Base-by-base conservation (phyloP, 1,284 basidiomycete genomes). In the Pseudozyma pruni region DNA sequence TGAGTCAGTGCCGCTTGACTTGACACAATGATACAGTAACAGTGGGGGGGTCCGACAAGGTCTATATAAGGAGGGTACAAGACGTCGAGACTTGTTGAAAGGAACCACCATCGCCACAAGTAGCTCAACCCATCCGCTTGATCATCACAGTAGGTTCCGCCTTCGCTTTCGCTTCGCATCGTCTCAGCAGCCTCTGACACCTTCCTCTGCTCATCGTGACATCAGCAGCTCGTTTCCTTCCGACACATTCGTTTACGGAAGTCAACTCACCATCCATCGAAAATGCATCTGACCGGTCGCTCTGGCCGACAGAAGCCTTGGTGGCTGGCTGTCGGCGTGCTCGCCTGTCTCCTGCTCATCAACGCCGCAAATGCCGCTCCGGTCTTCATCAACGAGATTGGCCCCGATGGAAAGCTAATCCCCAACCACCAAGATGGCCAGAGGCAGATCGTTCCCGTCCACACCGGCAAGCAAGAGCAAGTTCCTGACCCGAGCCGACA, bases 291-390 rank as follows among this genome's bases (percentile, higher is more conserved):
- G n/a, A 55, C 39, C 35, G 34, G 51, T 16, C 42, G 34, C 23
- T 14, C n/a, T 16, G n/a, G 23, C 20, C 42, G 47, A 46, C 34
- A 47, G 35, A 37, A 37, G 62, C 62, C 55, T 29, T 59, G 43
- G 51, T 66, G 62, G 62, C 51, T 66, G 31, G 14, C 50, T 14
- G 33, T 59, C 43, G 51, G 46, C 35, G 19, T 44, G 22, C 29
- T 59, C 8, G 29, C 42, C 51, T 55, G n/a, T 23, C 16, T 51
- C 22, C 20, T 51, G 16, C 22, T 66, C 27, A 47, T 49, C 44
- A 31, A 55, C 25, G 0, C 51, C 22, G 29, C 50, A 9, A 32
- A 33, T 5, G 61, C 61, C 35, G 55, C 27, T 38, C 42, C 61
- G 6, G 8, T 27, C 8, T 4, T 11, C 0, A 22, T 7, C 19